Evolutionary conservation across 2,329 filamentous ascomycete species (phyloP), one percentile per base, ranked within the genome.

Genomic region (Fonsecaea nubica): DNA sequence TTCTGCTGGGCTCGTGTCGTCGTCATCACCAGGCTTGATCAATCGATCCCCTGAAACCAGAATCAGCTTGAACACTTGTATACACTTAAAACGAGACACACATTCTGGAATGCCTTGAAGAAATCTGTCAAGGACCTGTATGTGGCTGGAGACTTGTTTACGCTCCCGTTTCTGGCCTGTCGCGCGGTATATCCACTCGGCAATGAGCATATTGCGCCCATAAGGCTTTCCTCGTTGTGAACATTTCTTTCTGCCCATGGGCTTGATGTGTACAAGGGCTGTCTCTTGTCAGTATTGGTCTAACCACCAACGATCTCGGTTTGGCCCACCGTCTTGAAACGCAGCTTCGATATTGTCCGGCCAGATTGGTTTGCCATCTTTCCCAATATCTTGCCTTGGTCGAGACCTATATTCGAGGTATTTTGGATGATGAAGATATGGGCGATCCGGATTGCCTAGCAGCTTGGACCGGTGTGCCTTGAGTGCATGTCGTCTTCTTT

Each of bases 91-190:
- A 3, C 2, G 13, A 21, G 35, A 76, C 82, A 79, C 75, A 86
- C 85, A 85, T 66, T 81, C 77, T 33, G 82, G 81, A 67, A 86
- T 82, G 4, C 82, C 79, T 68, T 80, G 80, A 42, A 88, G 77
- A 66, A 86, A 84, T 12, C 80, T 82, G 74, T 87, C 86, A 21
- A 89, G 78, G 2, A 89, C 86, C 75, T 89, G 87, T 32, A 89
- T 82, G 73, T 89, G 87, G 71, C 87, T 89, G 0, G 87, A 89
- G 4, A 89, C 84, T 72, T 89, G 85, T 74, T 89, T 89, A 58
- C 87, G 80, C 15, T 76, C 77, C 61, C 87, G 80, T 32, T 72
- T 73, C 63, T 83, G 82, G 25, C 86, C 85, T 6, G 86, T 88
- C 65, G 81, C 78, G 63, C 82, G 81, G 69, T 79, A 77, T 66